These are phyloP conservation scores for Didymella lethalis DNA, from an alignment of 2,329 filamentous ascomycete species.

Conservation along the genomic window DNA sequence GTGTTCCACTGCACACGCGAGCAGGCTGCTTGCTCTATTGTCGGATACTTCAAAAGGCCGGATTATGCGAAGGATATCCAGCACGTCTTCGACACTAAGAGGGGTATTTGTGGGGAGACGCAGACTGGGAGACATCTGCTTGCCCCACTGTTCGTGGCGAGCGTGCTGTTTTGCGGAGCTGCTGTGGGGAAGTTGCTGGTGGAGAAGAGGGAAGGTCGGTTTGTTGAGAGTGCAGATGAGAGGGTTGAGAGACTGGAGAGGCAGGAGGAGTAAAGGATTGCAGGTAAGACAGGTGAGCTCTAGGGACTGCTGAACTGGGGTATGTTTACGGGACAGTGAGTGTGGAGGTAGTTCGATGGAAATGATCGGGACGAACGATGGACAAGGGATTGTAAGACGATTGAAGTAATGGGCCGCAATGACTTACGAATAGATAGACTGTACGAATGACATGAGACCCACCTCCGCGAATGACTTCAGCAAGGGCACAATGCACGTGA, in stretches of 20 bases:
- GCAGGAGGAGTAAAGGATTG: slow-evolving; percentile 1
- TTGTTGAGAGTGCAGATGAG: slow-evolving; percentile 13
- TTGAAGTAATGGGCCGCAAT: neutral
- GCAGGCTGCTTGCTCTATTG: slow-evolving; percentile 16
- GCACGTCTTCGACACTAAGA: neutral
- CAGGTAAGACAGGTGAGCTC: neutral
- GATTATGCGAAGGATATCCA: neutral
- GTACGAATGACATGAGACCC: neutral
- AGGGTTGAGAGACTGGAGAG: slow-evolving; percentile 18
- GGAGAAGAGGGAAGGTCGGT: slow-evolving; percentile 5
- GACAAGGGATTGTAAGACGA: neutral
- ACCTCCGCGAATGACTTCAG: neutral
- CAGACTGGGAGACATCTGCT: slow-evolving; percentile 3
- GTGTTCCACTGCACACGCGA: slow-evolving; percentile 14
- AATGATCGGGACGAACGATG: neutral
- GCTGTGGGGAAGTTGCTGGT: slow-evolving; percentile 3
- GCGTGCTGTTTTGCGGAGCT: slow-evolving; percentile 7
- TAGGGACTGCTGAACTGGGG: too few species aligned
- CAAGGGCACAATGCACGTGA: neutral
- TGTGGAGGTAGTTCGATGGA: neutral
- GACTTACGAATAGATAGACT: neutral
- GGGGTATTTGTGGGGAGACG: slow-evolving; percentile 1
- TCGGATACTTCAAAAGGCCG: neutral
- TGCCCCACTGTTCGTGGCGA: slow-evolving; percentile 8
- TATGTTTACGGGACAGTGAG: neutral